These are phyloP conservation scores for Suzukiozyma palmioleophila DNA, from an alignment of 1,139 yeast genomes.

Conservation along the genomic window DNA sequence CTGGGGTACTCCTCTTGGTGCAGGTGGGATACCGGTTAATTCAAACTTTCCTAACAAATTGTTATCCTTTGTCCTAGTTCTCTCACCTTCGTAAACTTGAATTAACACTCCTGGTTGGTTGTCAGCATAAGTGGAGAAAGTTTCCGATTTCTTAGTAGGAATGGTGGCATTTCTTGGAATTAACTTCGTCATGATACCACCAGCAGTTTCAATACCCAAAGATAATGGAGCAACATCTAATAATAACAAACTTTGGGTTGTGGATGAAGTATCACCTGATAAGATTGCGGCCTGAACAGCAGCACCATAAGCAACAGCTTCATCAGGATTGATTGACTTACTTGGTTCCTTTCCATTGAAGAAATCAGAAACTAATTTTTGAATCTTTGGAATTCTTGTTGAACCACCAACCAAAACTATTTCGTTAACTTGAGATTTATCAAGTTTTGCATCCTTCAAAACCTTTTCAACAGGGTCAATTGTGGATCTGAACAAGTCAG, in stretches of 20 bases:
- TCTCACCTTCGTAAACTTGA: conserved; percentile 96
- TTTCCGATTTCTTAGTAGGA: conserved; percentile 93
- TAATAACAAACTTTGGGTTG: conserved; percentile 76
- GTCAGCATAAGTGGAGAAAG: conserved; percentile 92
- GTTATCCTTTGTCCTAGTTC: conserved; percentile 92
- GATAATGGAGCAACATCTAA: conserved; percentile 93
- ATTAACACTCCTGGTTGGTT: conserved; percentile 95
- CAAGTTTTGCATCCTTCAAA: conserved; percentile 38
- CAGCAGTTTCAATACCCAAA: conserved; percentile 92
- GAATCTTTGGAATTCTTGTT: conserved; percentile 43
- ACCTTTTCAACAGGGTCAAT: conserved; percentile 42
- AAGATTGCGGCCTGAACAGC: conserved; percentile 49
- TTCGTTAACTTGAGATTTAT: conserved; percentile 36
- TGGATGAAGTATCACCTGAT: conserved; percentile 80
- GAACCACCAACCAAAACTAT: conserved; percentile 44
- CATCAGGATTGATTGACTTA: conserved; percentile 44
- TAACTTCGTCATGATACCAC: conserved; percentile 95
- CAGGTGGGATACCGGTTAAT: conserved; percentile 91
- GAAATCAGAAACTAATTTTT: conserved; percentile 40
- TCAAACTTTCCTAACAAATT: conserved; percentile 93
- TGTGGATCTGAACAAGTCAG: conserved; percentile 40
- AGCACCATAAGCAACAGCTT: conserved; percentile 44
- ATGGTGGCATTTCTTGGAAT: conserved; percentile 95
- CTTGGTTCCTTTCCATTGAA: conserved; percentile 44
- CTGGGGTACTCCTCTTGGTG: conserved; percentile 97